Evolutionary conservation across 2,329 filamentous ascomycete species (phyloP).

Genomic region (Botryosphaeria dothidea): DNA sequence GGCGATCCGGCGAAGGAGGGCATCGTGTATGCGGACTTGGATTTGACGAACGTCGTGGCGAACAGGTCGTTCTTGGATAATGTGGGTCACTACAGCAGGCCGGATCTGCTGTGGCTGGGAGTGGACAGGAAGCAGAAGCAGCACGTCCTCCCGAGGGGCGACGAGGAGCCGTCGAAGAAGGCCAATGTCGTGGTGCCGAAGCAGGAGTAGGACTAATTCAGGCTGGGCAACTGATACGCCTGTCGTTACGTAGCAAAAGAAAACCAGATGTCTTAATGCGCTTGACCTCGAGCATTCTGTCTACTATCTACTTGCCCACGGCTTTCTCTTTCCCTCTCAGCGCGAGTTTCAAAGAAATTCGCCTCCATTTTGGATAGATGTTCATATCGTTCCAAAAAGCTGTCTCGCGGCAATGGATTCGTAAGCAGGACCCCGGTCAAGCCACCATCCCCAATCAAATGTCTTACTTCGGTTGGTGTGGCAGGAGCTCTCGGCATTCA

Average conservation of each 20-base stretch:
- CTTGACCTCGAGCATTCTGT: no score
- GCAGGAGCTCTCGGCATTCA: no score
- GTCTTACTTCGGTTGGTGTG: no score
- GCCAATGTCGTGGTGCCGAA: background rate
- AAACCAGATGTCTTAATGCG: no score
- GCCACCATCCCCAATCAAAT: no score
- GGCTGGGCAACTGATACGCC: background rate
- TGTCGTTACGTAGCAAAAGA: background rate
- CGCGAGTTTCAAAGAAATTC: no score
- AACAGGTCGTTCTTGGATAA: background rate
- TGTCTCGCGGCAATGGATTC: no score
- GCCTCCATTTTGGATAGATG: no score
- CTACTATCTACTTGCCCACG: no score
- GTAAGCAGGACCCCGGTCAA: no score
- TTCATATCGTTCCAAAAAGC: no score
- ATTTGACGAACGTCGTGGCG: constrained; percentile 42
- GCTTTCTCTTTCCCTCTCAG: no score
- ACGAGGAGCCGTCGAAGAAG: background rate
- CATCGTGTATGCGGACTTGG: constrained; percentile 54
- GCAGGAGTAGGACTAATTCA: background rate
- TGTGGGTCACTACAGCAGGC: constrained; percentile 1
- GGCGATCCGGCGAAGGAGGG: constrained; percentile 42
- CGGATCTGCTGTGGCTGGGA: constrained; percentile 6
- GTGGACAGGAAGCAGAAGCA: constrained; percentile 1
- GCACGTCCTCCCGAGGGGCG: background rate